Conservation (phyloP, 345 rosid species). For the Adansonia digitata region DNA sequence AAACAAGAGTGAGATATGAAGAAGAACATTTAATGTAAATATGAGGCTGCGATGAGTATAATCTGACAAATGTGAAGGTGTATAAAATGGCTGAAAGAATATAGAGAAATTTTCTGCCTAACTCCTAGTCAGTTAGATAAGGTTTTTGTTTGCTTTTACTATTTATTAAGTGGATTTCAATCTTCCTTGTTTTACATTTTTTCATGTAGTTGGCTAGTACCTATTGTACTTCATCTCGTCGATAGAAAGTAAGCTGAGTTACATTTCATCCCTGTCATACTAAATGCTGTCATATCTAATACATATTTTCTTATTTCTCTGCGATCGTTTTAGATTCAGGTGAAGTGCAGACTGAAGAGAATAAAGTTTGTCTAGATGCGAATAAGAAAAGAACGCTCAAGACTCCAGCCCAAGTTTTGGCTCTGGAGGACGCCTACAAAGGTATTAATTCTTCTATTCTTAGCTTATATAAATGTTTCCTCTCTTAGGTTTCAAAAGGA, state of each 20-base stretch:
- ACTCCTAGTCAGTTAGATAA: not conserved
- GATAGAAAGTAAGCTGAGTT: not conserved
- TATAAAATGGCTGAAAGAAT: not conserved
- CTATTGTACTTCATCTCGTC: not conserved
- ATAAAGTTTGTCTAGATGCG: constrained; percentile 52
- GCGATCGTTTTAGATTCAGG: constrained; percentile 42
- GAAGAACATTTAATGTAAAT: not conserved
- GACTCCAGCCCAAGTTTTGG: constrained; percentile 68
- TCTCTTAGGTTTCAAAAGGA: constrained; percentile 13
- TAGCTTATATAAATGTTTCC: constrained; percentile 16
- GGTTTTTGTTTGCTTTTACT: not conserved
- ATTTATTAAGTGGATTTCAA: not conserved
- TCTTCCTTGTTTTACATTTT: not conserved
- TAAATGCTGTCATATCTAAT: not conserved
- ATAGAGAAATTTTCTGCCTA: not conserved
- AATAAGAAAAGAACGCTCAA: constrained; percentile 58
- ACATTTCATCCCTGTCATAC: not conserved
- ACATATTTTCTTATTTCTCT: constrained; percentile 1
- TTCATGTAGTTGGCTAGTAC: not conserved
- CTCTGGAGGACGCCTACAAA: constrained; percentile 69
- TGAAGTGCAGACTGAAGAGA: constrained; percentile 57
- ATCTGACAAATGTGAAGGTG: not conserved
- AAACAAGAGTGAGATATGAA: not conserved
- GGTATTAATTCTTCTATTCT: constrained; percentile 42
- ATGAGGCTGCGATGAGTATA: not conserved